These are phyloP conservation scores for Baorangia bicolor DNA, from an alignment of 768 basidiomycete species.

Conservation along the genomic window DNA sequence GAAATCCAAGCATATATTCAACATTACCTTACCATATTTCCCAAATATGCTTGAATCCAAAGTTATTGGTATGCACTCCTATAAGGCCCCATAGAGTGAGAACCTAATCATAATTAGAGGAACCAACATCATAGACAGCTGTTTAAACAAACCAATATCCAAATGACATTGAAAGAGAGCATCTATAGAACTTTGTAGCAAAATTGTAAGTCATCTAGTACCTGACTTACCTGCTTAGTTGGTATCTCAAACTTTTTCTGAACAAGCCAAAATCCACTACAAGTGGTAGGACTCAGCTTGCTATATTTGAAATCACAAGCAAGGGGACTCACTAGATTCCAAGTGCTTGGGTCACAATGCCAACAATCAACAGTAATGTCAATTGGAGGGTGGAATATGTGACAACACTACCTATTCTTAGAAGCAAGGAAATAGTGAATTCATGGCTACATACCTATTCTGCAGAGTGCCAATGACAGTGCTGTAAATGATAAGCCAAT, in stretches of 20 bases:
- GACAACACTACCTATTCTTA: conserved; percentile 48
- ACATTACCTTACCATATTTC: conserved; percentile 57
- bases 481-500: conserved; percentile 32
- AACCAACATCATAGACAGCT: not conserved
- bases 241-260: conserved; percentile 63
- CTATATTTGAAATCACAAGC: not conserved
- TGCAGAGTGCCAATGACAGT: conserved; percentile 73
- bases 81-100: conserved; percentile 74
- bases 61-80: conserved; percentile 69
- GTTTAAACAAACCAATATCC: conserved; percentile 56
- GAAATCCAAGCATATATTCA: not conserved
- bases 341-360: conserved; percentile 60
- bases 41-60: conserved; percentile 84
- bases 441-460: conserved; percentile 49
- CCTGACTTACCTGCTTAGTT: conserved; percentile 49
- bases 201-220: not conserved
- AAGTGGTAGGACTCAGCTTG: not conserved
- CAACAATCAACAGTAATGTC: conserved; percentile 65
- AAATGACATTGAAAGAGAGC: conserved; percentile 68
- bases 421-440: not conserved
- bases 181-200: conserved; percentile 42
- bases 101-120: conserved; percentile 37
- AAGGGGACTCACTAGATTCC: conserved; percentile 60
- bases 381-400: conserved; percentile 71
- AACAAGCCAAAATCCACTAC: conserved; percentile 64